Conservation (phyloP, 1,139 yeast species). For the Magnusiomyces ingens region DNA sequence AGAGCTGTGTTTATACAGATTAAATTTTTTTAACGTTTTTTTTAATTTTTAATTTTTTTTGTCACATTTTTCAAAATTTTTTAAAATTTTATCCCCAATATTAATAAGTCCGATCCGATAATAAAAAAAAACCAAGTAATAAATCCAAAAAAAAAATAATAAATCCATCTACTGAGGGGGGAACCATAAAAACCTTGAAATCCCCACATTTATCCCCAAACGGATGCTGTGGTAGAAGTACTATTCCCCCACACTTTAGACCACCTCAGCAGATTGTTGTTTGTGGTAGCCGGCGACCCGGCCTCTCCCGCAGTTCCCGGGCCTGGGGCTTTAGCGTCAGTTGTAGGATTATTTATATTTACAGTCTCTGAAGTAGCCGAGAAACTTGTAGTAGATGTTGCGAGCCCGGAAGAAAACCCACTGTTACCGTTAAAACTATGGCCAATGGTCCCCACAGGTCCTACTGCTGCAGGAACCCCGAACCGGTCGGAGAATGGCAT, state of each 20-base stretch:
- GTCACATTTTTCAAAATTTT: neutral
- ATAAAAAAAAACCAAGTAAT: neutral
- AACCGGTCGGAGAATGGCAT: too few species aligned
- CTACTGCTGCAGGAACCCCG: too few species aligned
- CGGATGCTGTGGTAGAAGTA: neutral
- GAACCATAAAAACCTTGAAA: neutral
- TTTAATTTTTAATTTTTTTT: neutral
- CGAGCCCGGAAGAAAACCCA: too few species aligned
- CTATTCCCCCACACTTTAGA: constrained; percentile 4
- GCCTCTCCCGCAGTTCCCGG: too few species aligned
- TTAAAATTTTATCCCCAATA: neutral
- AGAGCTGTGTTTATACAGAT: neutral
- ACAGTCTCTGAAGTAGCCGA: too few species aligned
- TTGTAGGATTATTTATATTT: too few species aligned
- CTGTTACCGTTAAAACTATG: too few species aligned
- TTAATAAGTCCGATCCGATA: neutral
- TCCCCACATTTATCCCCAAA: constrained; percentile 1
- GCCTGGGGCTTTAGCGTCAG: too few species aligned
- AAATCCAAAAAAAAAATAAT: neutral
- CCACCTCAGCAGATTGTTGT: constrained; percentile 1
- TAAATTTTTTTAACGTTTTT: neutral
- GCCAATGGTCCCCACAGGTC: too few species aligned
- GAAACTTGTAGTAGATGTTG: too few species aligned
- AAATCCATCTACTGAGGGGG: neutral
- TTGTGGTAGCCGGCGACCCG: neutral